Percentiles rank a stretch among this genome's conserved stretches.
phyloP scores from a whole-genome alignment of 139 green algal genomes.

The Klebsormidium nitens region DNA sequence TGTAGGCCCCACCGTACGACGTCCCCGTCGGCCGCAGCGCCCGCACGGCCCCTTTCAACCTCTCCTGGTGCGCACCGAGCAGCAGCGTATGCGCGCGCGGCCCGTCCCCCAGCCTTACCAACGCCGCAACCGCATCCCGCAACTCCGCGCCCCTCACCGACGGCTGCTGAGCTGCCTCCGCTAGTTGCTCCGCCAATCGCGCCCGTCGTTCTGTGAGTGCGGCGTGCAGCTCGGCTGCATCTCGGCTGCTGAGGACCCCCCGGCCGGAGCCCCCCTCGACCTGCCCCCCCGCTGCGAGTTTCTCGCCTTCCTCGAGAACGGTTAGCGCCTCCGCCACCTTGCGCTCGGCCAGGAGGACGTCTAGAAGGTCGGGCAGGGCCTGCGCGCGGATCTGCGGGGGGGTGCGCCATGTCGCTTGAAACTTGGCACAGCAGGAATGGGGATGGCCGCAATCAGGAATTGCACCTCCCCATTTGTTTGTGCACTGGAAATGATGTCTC shows the following conservation, averaged over 20 bases:
- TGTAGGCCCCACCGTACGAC: conserved; percentile 33
- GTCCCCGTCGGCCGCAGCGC: conserved; percentile 27
- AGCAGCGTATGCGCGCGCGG: conserved; percentile 36
- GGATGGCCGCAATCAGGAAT: too few species aligned
- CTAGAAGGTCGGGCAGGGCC: conserved; percentile 27
- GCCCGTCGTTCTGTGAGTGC: conserved; percentile 18
- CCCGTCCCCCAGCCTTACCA: conserved; percentile 26
- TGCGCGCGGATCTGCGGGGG: background rate
- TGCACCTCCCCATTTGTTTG: too few species aligned
- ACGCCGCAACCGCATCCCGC: conserved; percentile 20
- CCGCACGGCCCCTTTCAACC: conserved; percentile 8
- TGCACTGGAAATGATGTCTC: too few species aligned
- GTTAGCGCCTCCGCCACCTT: conserved; percentile 28
- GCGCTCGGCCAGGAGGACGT: conserved; percentile 38
- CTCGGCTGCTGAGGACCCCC: background rate
- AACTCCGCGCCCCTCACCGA: conserved; percentile 32
- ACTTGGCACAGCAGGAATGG: too few species aligned
- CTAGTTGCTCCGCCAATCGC: conserved; percentile 31
- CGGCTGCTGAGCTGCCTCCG: conserved; percentile 27
- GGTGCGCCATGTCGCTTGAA: background rate
- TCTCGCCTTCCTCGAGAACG: conserved; percentile 33
- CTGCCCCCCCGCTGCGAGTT: conserved; percentile 2
- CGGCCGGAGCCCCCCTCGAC: background rate
- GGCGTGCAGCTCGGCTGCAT: background rate
- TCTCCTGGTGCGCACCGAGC: conserved; percentile 28